Evolutionary conservation across 2,329 filamentous ascomycete species (phyloP).

Genomic region (Kalmusia sp.): DNA sequence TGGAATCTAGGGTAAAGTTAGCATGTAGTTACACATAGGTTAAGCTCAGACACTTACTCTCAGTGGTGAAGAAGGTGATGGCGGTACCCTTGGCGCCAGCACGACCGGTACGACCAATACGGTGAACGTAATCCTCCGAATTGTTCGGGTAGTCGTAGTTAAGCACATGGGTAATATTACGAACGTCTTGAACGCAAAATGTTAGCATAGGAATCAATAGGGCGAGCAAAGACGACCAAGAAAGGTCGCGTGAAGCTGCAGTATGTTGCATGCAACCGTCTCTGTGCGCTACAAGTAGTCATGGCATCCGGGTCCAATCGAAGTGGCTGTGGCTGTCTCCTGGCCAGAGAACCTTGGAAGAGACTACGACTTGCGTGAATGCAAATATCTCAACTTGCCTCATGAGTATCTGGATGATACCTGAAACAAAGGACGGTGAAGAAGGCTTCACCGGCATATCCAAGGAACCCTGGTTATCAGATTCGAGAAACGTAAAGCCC

Average conservation of each 20-base stretch:
- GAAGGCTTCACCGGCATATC: slow-evolving; percentile 76
- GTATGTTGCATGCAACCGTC: slow-evolving; percentile 62
- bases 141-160: slow-evolving; percentile 99
- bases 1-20: slow-evolving; percentile 54
- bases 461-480: slow-evolving; percentile 83
- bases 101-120: slow-evolving; percentile 73
- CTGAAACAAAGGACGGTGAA: slow-evolving; percentile 76
- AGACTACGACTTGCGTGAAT: slow-evolving; percentile 74
- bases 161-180: slow-evolving; percentile 99
- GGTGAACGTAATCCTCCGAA: slow-evolving; percentile 74
- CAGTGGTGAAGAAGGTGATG: slow-evolving; percentile 98
- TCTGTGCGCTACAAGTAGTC: slow-evolving; percentile 59
- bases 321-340: slow-evolving; percentile 63
- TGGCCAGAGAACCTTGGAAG: slow-evolving; percentile 73
- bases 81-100: slow-evolving; percentile 90
- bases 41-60: slow-evolving; percentile 74
- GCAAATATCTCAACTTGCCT: slow-evolving; percentile 81
- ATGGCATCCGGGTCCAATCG: slow-evolving; percentile 54
- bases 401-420: slow-evolving; percentile 70
- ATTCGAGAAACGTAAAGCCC: slow-evolving; percentile 85
- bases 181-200: slow-evolving; percentile 88
- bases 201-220: slow-evolving; percentile 73
- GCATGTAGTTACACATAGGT: slow-evolving; percentile 7
- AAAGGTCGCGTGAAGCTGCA: slow-evolving; percentile 66
- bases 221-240: slow-evolving; percentile 58